Evolutionary conservation across 176 grass and related monocot genomes (phyloP).

Genomic region (Bothriochloa decipiens): DNA sequence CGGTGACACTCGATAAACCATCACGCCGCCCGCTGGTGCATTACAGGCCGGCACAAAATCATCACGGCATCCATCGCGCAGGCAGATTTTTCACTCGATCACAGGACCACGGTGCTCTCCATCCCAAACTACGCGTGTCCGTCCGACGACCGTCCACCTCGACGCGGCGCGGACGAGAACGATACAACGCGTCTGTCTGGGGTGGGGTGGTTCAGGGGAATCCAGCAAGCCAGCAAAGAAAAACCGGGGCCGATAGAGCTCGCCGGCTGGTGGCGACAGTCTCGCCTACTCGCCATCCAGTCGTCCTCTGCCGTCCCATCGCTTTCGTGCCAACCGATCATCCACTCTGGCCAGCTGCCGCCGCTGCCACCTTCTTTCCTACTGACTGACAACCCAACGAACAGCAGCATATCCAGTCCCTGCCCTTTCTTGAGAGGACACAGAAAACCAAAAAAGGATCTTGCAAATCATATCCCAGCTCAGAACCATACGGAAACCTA

Average conservation of each 20-base stretch:
- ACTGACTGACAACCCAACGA: slow-evolving; percentile 22
- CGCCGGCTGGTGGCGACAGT: slow-evolving; percentile 36
- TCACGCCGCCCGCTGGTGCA: background rate
- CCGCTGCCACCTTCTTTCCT: background rate
- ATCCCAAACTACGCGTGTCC: background rate
- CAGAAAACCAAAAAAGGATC: background rate
- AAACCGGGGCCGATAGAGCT: background rate
- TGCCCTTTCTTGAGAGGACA: background rate
- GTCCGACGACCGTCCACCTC: background rate
- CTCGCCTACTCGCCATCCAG: slow-evolving; percentile 38
- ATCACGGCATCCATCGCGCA: background rate
- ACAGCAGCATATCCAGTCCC: background rate
- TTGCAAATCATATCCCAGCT: background rate
- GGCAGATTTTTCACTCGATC: background rate
- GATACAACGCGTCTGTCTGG: background rate
- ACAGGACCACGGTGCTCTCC: background rate
- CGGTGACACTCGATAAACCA: background rate
- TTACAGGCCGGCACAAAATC: background rate
- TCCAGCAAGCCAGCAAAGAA: background rate
- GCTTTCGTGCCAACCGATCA: slow-evolving; percentile 58
- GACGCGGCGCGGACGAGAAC: background rate
- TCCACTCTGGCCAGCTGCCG: slow-evolving; percentile 42
- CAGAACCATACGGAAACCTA: background rate
- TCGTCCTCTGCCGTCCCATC: slow-evolving; percentile 33
- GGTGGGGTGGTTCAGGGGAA: background rate